Evolutionary conservation across 2,329 filamentous ascomycete species (phyloP).

Genomic region (Curvularia sp.): DNA sequence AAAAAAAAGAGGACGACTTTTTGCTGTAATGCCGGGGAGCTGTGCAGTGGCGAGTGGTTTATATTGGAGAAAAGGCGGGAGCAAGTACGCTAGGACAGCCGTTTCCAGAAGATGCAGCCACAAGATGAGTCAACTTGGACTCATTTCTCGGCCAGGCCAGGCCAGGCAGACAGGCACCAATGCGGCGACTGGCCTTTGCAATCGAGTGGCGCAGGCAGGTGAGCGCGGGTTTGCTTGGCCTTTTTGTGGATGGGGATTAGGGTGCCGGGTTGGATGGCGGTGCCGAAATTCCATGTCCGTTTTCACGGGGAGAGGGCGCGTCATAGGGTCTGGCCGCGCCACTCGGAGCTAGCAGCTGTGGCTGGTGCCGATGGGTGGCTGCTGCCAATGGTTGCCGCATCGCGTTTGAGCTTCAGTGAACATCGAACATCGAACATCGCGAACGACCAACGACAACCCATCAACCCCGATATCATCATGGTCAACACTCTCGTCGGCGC

Average conservation of each 20-base stretch:
- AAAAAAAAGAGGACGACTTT: constrained; percentile 6
- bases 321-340: constrained; percentile 32
- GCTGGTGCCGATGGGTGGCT: constrained; percentile 10
- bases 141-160: constrained; percentile 13
- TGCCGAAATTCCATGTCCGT: constrained; percentile 22
- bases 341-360: constrained; percentile 9
- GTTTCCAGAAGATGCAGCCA: constrained; percentile 13
- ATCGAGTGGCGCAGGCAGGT: constrained; percentile 18
- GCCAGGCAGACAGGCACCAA: constrained; percentile 7
- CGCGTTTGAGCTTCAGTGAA: constrained; percentile 23
- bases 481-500: constrained; percentile 57
- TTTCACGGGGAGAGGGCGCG: constrained; percentile 24
- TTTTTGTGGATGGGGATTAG: background rate
- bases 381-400: background rate
- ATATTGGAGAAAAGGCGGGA: constrained; percentile 5
- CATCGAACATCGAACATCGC: constrained; percentile 8
- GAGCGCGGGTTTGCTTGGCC: background rate
- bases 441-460: constrained; percentile 20
- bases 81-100: constrained; percentile 11
- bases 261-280: constrained; percentile 9
- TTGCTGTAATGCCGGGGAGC: background rate
- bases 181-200: background rate
- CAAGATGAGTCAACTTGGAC: constrained; percentile 22
- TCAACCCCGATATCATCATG: constrained; percentile 38
- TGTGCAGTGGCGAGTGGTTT: constrained; percentile 32